phyloP scores from a whole-genome alignment of 139 green algal genomes.

The Edaphochlamys debaryana region DNA sequence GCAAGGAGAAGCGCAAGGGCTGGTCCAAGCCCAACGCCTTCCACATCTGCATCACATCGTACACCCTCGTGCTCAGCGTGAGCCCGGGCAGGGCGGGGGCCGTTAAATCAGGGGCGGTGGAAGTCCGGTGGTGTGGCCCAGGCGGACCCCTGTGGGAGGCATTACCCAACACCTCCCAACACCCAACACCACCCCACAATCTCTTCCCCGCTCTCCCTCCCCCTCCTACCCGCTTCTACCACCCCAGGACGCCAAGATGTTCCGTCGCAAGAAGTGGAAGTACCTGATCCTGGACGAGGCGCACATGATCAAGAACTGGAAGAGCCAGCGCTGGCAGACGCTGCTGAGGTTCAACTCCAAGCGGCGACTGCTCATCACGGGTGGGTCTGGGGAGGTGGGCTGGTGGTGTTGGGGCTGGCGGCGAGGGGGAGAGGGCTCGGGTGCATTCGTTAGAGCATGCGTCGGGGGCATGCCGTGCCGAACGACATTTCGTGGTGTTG shows the following conservation, averaged over 20 bases:
- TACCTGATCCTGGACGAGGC: slow-evolving; percentile 99
- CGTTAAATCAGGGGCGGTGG: no score
- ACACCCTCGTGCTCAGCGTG: slow-evolving; percentile 94
- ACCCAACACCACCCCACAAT: no score
- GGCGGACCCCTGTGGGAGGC: no score
- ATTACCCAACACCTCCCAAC: no score
- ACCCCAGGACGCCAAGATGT: slow-evolving; percentile 90
- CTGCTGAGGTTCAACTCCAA: slow-evolving; percentile 97
- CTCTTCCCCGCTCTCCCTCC: neutral
- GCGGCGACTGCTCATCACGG: slow-evolving; percentile 95
- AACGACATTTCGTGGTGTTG: no score
- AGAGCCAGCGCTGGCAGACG: slow-evolving; percentile 96
- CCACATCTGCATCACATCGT: slow-evolving; percentile 99
- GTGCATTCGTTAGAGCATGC: no score
- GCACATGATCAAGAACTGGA: slow-evolving; percentile 99
- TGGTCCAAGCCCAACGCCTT: slow-evolving; percentile 98
- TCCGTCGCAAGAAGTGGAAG: slow-evolving; percentile 97
- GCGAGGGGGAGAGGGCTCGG: neutral
- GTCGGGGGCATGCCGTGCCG: no score
- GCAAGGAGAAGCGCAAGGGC: slow-evolving; percentile 93
- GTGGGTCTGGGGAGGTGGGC: no score
- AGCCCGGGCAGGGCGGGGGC: neutral
- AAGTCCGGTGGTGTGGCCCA: no score
- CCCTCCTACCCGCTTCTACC: neutral
- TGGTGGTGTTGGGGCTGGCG: neutral